These are phyloP conservation scores for Lophiostoma macrostomum DNA, from an alignment of 495 filamentous ascomycete genomes.

Conservation along the genomic window DNA sequence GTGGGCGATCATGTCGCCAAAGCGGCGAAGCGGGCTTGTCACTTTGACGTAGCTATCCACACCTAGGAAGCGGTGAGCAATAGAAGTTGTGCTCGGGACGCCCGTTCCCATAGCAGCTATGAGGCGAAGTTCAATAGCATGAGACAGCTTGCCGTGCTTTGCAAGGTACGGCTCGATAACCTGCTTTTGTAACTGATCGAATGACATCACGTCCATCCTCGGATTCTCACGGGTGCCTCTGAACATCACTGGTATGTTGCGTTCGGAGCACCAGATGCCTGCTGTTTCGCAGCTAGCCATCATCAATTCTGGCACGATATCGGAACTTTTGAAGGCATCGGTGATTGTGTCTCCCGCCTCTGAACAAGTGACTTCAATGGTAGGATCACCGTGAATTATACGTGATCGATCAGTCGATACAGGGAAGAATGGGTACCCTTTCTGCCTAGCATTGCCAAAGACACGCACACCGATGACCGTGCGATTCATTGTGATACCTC, in stretches of 20 bases:
- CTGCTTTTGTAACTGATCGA: conserved; percentile 33
- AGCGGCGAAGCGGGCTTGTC: conserved; percentile 84
- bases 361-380: conserved; percentile 43
- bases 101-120: conserved; percentile 49
- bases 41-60: conserved; percentile 69
- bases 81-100: conserved; percentile 47
- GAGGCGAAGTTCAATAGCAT: conserved; percentile 38
- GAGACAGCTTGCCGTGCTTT: conserved; percentile 31
- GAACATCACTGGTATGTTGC: conserved; percentile 76
- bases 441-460: conserved; percentile 11
- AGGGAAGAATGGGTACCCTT: conserved; percentile 31
- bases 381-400: conserved; percentile 52
- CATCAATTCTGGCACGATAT: conserved; percentile 66
- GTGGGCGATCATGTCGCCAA: conserved; percentile 76
- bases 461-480: neutral
- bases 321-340: conserved; percentile 12
- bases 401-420: conserved; percentile 31
- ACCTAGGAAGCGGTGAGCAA: conserved; percentile 62
- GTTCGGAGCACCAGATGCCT: conserved; percentile 68
- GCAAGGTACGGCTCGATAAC: conserved; percentile 38
- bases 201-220: conserved; percentile 36
- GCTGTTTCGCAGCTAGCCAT: conserved; percentile 69
- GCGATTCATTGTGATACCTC: conserved; percentile 16
- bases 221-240: conserved; percentile 64
- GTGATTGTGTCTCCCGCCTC: conserved; percentile 40